Evolutionary conservation across 1,284 basidiomycete genomes (phyloP), one percentile per base, ranked within the genome.

Genomic region (Sanghuangporus baumii): DNA sequence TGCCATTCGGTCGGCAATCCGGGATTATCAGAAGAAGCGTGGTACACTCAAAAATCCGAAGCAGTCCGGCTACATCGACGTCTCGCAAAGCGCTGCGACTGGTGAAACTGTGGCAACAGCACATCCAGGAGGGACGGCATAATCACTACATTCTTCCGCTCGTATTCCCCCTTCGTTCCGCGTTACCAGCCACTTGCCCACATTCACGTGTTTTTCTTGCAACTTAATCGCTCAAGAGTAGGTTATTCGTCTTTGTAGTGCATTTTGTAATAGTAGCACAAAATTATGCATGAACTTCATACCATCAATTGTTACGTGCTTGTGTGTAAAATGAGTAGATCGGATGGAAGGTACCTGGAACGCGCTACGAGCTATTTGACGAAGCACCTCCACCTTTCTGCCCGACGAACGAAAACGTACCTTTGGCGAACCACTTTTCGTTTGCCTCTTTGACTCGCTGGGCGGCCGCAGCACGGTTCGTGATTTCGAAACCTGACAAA

Each of bases 1-100:
- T 74, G 97, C 97, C 57, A 99, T 99, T 76, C 88, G 88, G 65
- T 94, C 93, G 31, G 94, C 94, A 48, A 96, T 98, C 75, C 90
- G 93, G 69, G 91, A 98, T 74, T 98, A 96, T 78, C 84, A 86
- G 71, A 82, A 82, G 65, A 96, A 96, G 79, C 87, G 91, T 64
- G 77, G 76, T 66, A 81, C 76, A 51, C 62, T 82, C 60, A 66
- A 78, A 36, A 80, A 83, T 59, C 76, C 81, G 11, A 83, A 82
- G 68, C 78, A 84, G 69, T 64, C 77, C 11, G 85, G 88, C 41
- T 88, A 85, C 73, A 91, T 94, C 67, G 88, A 94, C 72, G 89
- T 93, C 43, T 79, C 85, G 0, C 91, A 92, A 73, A 83, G 80
- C 71, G 75, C 81, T n/a, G 77, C 77, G 18, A 84, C 88, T 7